phyloP scores from a whole-genome alignment of 805 yeast species.

The Candida pini region DNA sequence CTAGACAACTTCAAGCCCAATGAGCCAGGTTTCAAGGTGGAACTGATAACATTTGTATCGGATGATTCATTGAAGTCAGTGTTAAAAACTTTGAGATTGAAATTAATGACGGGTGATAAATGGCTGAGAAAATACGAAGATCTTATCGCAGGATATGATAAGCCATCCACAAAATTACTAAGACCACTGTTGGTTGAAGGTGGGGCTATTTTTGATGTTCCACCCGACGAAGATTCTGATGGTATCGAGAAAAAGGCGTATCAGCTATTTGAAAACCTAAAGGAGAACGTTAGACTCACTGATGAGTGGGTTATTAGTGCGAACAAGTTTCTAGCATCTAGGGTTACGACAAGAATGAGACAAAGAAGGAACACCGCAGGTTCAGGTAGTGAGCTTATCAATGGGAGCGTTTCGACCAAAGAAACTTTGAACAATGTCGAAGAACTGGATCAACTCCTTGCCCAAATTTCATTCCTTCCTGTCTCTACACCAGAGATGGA shows the following conservation, averaged over 20 bases:
- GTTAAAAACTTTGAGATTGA: constrained; percentile 32
- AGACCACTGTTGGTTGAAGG: constrained; percentile 48
- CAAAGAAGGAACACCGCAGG: constrained; percentile 12
- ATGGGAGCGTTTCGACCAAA: constrained; percentile 20
- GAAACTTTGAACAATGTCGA: constrained; percentile 18
- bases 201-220: constrained; percentile 35
- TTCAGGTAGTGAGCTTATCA: neutral
- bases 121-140: constrained; percentile 48
- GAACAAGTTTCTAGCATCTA: constrained; percentile 44
- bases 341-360: constrained; percentile 44
- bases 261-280: constrained; percentile 28
- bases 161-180: constrained; percentile 42
- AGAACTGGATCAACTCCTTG: constrained; percentile 34
- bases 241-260: constrained; percentile 6
- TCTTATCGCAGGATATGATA: constrained; percentile 33
- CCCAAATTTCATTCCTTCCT: constrained; percentile 43
- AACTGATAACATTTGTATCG: constrained; percentile 41
- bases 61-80: constrained; percentile 46
- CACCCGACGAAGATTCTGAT: constrained; percentile 1
- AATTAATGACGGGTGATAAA: constrained; percentile 39
- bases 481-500: constrained; percentile 56
- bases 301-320: constrained; percentile 52
- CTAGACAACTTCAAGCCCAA: constrained; percentile 14
- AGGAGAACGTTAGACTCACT: constrained; percentile 38
- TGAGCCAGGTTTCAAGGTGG: constrained; percentile 27